Base-by-base conservation (phyloP, 2,329 filamentous ascomycete genomes). In the Coniochaeta sp. region DNA sequence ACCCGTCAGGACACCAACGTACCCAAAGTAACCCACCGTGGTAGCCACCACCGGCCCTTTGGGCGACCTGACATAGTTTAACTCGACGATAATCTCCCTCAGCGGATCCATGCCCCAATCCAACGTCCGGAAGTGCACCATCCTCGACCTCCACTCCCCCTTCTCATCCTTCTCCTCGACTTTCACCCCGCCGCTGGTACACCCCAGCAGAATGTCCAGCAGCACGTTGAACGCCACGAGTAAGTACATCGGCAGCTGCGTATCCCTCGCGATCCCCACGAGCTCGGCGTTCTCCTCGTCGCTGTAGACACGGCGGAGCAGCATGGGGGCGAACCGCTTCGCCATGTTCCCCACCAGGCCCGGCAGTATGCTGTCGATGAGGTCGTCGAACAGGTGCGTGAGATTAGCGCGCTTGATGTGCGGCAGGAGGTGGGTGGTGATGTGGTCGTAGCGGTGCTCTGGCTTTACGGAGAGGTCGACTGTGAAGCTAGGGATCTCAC, bases 191-290 rank as follows among this genome's bases (percentile, higher is more conserved):
- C 68, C 68, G 46, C 79, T 84, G 1, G 83, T 86, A 61, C 84
- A 87, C 2, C 83, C 83, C 65, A 87, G 76, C 31, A 87, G 68
- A 4, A 79, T 66, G 58, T 87, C 84, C 1, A 87, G 69, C 1
- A 86, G 65, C 1, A 81, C 78, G 57, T 87, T 87, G 57, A 85
- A 75, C 3, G 76, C 75, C 3, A 87, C 75, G 0, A 87, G 68
- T 0, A 86, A 64, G 56, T 83, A 81, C 62, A 86, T 68, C 1
- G 77, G 70, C 3, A 86, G 68, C 0, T 71, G 75, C 0, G 73
- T 73, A 2, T 65, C 70, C 24, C 67, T 62, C 24, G 74, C 71
- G 31, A 87, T 82, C 0, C 83, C 83, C 3, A 63, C 66, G n/a
- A 87, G 64, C 61, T 87, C 83, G 42, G 76, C 71, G 0, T 76